Base-by-base conservation (phyloP, 1,284 basidiomycete species). In the Athelia sp. region DNA sequence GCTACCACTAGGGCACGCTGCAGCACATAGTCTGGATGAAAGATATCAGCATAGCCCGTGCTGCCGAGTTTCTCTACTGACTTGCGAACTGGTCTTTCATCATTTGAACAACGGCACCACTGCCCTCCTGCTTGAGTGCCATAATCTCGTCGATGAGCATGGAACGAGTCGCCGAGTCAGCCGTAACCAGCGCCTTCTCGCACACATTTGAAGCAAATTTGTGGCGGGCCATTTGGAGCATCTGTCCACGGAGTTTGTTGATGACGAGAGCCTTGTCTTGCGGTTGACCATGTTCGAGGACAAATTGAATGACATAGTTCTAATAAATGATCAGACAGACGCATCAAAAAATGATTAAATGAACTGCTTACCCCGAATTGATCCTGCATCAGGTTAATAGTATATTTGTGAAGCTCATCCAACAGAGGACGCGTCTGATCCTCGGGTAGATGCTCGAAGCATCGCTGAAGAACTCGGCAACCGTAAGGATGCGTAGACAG, bases 181-280 rank as follows among this genome's bases (percentile, higher is more conserved):
- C 81, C 19, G 76, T 84, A 19, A 85, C 66, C 43, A 98, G 76
- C 1, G 93, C 93, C 67, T 94, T 93, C 71, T 99, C 97, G 63
- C 93, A 90, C 17, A 99, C 97, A 61, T 99, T 99, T 4, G 91
- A 95, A 1, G 96, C 94, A 62, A 96, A 98, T 67, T 98, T 98
- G 72, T 98, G 95, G 44, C 85, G 81, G 1, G 90, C 80, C 76
- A 94, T 82, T 53, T 76, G 72, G 29, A 94, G 66, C 62, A 99
- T 80, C 58, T 89, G 83, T 2, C 92, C 90, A 19, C 81, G 82
- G 51, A 98, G 78, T 59, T 83, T 82, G 10, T 69, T 67, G 50
- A 97, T 76, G 44, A 98, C 81, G 50, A 78, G 69, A 6, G 74
- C 72, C 46, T 82, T 80, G 64, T 98, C 95, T 9, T 81, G 73